phyloP scores from a whole-genome alignment of 1,284 basidiomycete genomes.

The Neolentinus lepideus region DNA sequence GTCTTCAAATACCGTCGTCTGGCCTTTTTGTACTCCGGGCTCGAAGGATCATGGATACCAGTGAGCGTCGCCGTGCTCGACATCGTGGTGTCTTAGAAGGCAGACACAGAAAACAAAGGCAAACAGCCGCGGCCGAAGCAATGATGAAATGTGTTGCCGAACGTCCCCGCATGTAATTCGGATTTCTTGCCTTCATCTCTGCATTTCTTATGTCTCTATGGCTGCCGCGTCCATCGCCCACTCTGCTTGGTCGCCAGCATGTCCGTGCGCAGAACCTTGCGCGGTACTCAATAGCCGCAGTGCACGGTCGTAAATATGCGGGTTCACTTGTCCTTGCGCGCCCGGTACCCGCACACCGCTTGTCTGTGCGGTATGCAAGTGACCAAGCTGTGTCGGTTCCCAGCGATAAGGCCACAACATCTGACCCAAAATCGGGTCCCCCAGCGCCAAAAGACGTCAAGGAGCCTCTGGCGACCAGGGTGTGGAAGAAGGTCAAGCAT shows the following conservation, averaged over 20 bases:
- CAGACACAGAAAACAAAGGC: not conserved
- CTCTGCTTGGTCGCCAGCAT: constrained; percentile 33
- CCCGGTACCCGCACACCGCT: not conserved
- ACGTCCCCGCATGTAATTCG: not conserved
- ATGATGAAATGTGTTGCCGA: constrained; percentile 1
- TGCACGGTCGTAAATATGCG: not conserved
- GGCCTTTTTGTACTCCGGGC: constrained; percentile 59
- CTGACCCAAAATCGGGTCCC: constrained; percentile 36
- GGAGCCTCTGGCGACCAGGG: constrained; percentile 48
- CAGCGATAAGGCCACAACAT: constrained; percentile 3
- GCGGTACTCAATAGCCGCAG: constrained; percentile 4
- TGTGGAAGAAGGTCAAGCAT: constrained; percentile 93
- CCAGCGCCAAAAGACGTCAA: constrained; percentile 45
- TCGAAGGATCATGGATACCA: constrained; percentile 31
- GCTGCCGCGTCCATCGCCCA: constrained; percentile 33
- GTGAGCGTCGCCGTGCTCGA: not conserved
- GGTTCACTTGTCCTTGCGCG: not conserved
- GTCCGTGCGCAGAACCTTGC: not conserved
- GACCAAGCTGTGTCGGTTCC: constrained; percentile 1
- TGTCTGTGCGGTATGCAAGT: not conserved
- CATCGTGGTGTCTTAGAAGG: not conserved
- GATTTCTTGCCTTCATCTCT: not conserved
- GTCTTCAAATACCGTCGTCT: constrained; percentile 49
- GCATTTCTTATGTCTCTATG: constrained; percentile 23
- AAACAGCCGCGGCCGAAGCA: not conserved